phyloP scores from a whole-genome alignment of 306 rosid genomes.

The Vachellia collinsii region DNA sequence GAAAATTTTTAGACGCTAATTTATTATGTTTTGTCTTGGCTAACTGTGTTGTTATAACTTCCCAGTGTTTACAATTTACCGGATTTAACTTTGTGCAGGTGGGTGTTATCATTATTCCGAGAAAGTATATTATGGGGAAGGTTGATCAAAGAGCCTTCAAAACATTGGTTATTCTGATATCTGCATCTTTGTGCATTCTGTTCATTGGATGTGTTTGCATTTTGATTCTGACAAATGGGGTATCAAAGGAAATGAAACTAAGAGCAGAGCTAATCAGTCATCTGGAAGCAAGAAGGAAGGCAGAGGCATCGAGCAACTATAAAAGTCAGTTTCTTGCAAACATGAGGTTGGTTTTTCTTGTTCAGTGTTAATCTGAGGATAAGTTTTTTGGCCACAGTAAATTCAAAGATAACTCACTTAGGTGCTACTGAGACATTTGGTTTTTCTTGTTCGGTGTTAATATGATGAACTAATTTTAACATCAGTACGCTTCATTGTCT shows the following conservation, averaged over 20 bases:
- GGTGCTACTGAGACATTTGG: neutral
- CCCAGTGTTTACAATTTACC: conserved; percentile 19
- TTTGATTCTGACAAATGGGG: conserved; percentile 93
- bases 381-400: neutral
- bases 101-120: conserved; percentile 93
- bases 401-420: neutral
- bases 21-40: conserved; percentile 14
- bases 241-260: conserved; percentile 97
- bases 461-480: neutral
- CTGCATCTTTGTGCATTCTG: conserved; percentile 86
- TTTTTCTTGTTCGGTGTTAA: neutral
- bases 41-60: conserved; percentile 16
- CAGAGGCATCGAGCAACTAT: conserved; percentile 96
- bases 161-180: conserved; percentile 88
- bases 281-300: conserved; percentile 96
- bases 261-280: conserved; percentile 95
- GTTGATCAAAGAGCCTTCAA: conserved; percentile 95
- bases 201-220: conserved; percentile 94
- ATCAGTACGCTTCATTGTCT: neutral
- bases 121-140: conserved; percentile 95
- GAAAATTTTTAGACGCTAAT: neutral
- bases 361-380: neutral
- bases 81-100: conserved; percentile 65
- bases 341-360: conserved; percentile 74
- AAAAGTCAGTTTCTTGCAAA: conserved; percentile 98